Evolutionary conservation across 2,329 filamentous ascomycete species (phyloP).

Genomic region (Colletotrichum sansevieriae): DNA sequence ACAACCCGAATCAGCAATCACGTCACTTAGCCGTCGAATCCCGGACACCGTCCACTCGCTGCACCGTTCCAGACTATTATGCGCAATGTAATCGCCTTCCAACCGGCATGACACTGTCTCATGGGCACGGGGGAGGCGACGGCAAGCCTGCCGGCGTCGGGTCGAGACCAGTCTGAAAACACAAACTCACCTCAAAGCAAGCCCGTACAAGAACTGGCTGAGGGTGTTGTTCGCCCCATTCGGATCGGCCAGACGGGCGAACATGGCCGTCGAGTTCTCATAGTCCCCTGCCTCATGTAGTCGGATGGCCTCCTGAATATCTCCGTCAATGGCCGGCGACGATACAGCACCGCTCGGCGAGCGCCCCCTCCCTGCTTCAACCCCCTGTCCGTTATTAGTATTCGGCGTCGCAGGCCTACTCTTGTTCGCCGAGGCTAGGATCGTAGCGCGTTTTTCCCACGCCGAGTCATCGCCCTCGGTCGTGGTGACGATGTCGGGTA

Average conservation of each 20-base stretch:
- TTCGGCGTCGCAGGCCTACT: slow-evolving; percentile 58
- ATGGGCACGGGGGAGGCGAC: slow-evolving; percentile 7
- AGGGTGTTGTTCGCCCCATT: slow-evolving; percentile 90
- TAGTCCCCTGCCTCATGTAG: slow-evolving; percentile 90
- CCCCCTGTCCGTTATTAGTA: slow-evolving; percentile 22
- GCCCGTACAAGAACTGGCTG: slow-evolving; percentile 94
- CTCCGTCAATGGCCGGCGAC: slow-evolving; percentile 69
- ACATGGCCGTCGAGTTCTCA: slow-evolving; percentile 84
- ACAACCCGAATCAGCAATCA: slow-evolving; percentile 14
- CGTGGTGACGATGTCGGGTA: slow-evolving; percentile 77
- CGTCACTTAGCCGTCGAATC: slow-evolving; percentile 16
- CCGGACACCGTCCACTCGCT: slow-evolving; percentile 14
- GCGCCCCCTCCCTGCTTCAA: slow-evolving; percentile 38
- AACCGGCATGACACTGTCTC: slow-evolving; percentile 5
- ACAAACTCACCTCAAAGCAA: slow-evolving; percentile 80
- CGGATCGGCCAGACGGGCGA: slow-evolving; percentile 85
- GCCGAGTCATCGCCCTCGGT: slow-evolving; percentile 69
- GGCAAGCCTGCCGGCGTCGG: slow-evolving; percentile 15
- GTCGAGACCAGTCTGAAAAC: slow-evolving; percentile 21
- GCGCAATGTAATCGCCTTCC: slow-evolving; percentile 21
- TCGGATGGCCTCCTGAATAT: slow-evolving; percentile 95
- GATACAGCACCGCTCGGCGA: slow-evolving; percentile 52
- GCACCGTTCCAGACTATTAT: not conserved
- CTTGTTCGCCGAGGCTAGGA: slow-evolving; percentile 78
- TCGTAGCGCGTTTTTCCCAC: slow-evolving; percentile 96